Percentiles rank a stretch among this genome's conserved stretches.
phyloP scores from a whole-genome alignment of 495 filamentous ascomycete species.

The Aspergillus steynii region DNA sequence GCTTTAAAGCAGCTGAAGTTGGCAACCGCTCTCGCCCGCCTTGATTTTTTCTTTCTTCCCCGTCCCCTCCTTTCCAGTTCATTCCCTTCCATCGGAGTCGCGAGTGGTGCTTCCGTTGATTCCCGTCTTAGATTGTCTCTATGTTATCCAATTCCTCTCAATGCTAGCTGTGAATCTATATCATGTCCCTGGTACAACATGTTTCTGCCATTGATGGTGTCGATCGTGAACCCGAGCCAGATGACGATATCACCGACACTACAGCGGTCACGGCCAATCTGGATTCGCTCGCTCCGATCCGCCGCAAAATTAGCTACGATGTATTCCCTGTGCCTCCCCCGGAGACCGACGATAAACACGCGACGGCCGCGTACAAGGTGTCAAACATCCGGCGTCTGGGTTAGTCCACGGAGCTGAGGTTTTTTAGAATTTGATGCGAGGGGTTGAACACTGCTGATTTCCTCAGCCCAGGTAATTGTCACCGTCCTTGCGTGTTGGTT shows the following conservation, averaged over 20 bases:
- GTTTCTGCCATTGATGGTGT: conserved; percentile 42
- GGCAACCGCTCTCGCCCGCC: neutral
- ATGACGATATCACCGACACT: conserved; percentile 13
- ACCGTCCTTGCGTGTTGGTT: conserved; percentile 64
- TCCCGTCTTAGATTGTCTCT: neutral
- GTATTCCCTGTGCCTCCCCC: conserved; percentile 25
- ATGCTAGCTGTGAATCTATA: conserved; percentile 1
- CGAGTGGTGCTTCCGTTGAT: too few relatives aligned
- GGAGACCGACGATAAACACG: conserved; percentile 26
- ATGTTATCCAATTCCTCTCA: neutral
- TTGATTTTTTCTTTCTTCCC: neutral
- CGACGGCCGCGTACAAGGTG: conserved; percentile 52
- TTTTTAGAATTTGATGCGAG: neutral
- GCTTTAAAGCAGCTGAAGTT: neutral
- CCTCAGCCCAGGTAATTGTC: conserved; percentile 55
- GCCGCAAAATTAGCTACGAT: conserved; percentile 36
- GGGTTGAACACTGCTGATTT: conserved; percentile 1
- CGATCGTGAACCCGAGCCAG: conserved; percentile 33
- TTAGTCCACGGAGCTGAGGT: conserved; percentile 21
- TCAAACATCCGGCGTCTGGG: conserved; percentile 51
- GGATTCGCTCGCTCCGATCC: conserved; percentile 18
- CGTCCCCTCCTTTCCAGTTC: neutral
- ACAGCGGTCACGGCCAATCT: conserved; percentile 7
- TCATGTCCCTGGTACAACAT: conserved; percentile 47
- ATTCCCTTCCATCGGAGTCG: too few relatives aligned